Conservation (phyloP, 306 rosid genomes). For the Pyrus pyrifolia region DNA sequence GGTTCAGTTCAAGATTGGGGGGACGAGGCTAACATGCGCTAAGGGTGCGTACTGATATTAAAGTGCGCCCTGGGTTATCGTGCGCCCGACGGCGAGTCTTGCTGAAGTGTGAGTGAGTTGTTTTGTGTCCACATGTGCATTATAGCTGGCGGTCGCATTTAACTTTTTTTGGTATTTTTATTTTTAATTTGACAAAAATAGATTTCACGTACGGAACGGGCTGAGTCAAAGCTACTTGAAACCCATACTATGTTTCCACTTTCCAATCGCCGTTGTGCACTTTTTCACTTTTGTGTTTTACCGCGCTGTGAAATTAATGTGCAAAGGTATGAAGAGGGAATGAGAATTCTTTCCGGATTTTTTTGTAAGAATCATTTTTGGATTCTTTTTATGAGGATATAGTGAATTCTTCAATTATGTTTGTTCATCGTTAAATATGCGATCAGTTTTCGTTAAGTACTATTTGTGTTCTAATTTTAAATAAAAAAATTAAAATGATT, state of each 20-base stretch:
- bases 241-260: background rate
- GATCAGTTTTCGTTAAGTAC: rapidly evolving
- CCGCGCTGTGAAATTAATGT: background rate
- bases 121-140: conserved; percentile 14
- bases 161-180: background rate
- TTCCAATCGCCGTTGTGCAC: background rate
- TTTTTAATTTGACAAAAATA: background rate
- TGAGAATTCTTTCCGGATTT: no score
- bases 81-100: conserved; percentile 18
- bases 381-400: no score
- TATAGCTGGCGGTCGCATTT: background rate
- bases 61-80: conserved; percentile 31
- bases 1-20: conserved; percentile 19
- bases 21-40: conserved; percentile 38
- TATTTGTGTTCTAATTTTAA: no score
- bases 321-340: background rate
- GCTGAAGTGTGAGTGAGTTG: background rate
- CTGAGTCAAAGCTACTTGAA: background rate
- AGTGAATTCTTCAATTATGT: no score
- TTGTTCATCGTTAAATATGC: rapidly evolving
- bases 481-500: no score
- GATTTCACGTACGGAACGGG: background rate
- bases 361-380: rapidly evolving
- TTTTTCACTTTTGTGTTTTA: background rate
- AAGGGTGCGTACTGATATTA: conserved; percentile 4